These are phyloP conservation scores for Cordyceps fumosorosea DNA, from an alignment of 2,329 filamentous ascomycete genomes.

Conservation along the genomic window DNA sequence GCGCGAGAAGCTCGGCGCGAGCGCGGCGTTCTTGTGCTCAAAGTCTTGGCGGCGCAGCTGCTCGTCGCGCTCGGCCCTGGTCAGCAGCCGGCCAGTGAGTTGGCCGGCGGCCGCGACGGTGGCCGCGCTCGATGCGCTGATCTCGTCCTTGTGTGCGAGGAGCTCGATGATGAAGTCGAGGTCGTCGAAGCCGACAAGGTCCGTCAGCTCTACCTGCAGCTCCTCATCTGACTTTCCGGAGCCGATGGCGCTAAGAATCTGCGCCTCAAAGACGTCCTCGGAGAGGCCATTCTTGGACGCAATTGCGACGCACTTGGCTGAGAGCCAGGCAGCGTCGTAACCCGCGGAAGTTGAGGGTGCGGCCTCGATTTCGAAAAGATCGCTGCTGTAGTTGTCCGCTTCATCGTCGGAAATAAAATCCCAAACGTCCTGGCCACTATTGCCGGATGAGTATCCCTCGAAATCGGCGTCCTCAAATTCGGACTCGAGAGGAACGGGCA, in stretches of 20 bases:
- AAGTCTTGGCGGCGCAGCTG: constrained; percentile 68
- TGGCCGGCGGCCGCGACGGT: constrained; percentile 27
- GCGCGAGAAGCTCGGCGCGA: constrained; percentile 65
- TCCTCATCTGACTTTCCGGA: constrained; percentile 70
- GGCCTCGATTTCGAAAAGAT: constrained; percentile 45
- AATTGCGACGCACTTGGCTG: constrained; percentile 59
- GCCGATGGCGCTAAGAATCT: constrained; percentile 67
- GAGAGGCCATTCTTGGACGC: constrained; percentile 61
- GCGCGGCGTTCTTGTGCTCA: constrained; percentile 70
- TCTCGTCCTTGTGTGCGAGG: constrained; percentile 67
- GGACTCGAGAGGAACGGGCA: constrained; percentile 35
- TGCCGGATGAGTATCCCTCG: constrained; percentile 48
- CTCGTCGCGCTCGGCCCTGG: constrained; percentile 70
- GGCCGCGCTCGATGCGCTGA: constrained; percentile 44
- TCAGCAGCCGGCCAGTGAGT: constrained; percentile 52
- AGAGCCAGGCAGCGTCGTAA: constrained; percentile 65
- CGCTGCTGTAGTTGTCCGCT: constrained; percentile 59
- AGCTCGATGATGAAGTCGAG: constrained; percentile 88
- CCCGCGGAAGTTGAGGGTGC: constrained; percentile 22
- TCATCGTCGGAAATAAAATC: constrained; percentile 78
- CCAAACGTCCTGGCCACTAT: constrained; percentile 78
- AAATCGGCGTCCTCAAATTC: constrained; percentile 60
- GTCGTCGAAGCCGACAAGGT: constrained; percentile 88
- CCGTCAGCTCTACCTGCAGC: constrained; percentile 82
- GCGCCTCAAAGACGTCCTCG: constrained; percentile 63